Evolutionary conservation across 441 rosid genomes (phyloP), one percentile per base, ranked within the genome.

Genomic region (Gossypium trilobum): DNA sequence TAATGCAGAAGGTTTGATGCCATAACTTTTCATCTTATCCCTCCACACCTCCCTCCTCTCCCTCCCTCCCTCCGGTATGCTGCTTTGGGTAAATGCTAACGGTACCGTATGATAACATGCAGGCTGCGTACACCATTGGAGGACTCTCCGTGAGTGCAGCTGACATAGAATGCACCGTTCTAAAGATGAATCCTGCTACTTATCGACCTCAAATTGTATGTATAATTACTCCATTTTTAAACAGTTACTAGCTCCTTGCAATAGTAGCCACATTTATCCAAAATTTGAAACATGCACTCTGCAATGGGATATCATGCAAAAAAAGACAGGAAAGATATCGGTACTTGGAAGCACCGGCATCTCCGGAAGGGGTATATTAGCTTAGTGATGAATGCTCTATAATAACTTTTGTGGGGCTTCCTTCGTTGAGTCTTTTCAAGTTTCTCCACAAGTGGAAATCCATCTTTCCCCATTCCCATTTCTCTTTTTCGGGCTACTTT

Each of bases 81-180:
- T 70, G 71, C 36, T 13, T 50, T 46, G 17, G 61, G 64, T 16
- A 62, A 61, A 46, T 46, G 22, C 68, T 74, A 81, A 52, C 36
- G 7, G 72, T 50, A 77, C 19, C 13, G 17, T 42, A 19, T 54
- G 48, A 62, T 74, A 67, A 9, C 57, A 19, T 80, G 84, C 82
- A 89, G 94, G 94, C 86, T 76, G 85, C 89, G 66, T 89, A 87
- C 76, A 86, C 81, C 2, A 75, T 89, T 23, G 94, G 94, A 72
- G 92, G 89, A 14, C 83, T 76, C 57, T 80, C 88, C 5, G 75
- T 86, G 56, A 87, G 82, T 78, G 94, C 89, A 74, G 88, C 85
- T 58, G 89, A 85, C 71, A 87, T 89, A 27, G 92, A 87, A 66
- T 86, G 81, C 80, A 68, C 72, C 19, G 75, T 89, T 79, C 77